These are phyloP conservation scores for Phytophthora pluvialis DNA, from an alignment of 352 stramenopile species.

Conservation along the genomic window DNA sequence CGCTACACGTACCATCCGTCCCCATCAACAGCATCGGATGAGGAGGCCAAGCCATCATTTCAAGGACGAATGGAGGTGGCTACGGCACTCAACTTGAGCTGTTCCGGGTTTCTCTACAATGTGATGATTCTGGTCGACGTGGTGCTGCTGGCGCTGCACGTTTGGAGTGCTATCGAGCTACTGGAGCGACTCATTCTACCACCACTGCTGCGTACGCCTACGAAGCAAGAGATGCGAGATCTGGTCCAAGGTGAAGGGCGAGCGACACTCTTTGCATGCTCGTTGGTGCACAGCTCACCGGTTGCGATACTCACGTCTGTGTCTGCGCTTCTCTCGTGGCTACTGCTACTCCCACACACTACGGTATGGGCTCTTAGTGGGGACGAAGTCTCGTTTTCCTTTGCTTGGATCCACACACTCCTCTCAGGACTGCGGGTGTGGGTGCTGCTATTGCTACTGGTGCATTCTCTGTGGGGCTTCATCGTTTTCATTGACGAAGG, in stretches of 20 bases:
- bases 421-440: conserved; percentile 46
- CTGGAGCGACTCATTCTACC: conserved; percentile 27
- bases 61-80: conserved; percentile 24
- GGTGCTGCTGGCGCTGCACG: conserved; percentile 38
- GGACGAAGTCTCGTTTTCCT: conserved; percentile 34
- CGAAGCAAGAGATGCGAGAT: conserved; percentile 30
- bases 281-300: conserved; percentile 50
- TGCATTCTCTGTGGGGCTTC: conserved; percentile 39
- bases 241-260: conserved; percentile 25
- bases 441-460: conserved; percentile 40
- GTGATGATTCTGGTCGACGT: conserved; percentile 45
- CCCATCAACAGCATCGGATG: not conserved
- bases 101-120: conserved; percentile 58
- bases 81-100: conserved; percentile 54
- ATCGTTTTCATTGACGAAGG: conserved; percentile 42
- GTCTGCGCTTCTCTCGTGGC: conserved; percentile 55
- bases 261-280: conserved; percentile 42
- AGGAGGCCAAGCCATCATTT: conserved; percentile 8
- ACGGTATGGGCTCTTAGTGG: conserved; percentile 49
- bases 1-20: conserved; percentile 26
- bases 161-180: conserved; percentile 41
- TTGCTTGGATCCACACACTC: conserved; percentile 43
- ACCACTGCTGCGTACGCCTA: conserved; percentile 19
- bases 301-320: conserved; percentile 37
- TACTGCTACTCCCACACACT: conserved; percentile 60